phyloP scores from a whole-genome alignment of 768 basidiomycete genomes.

The Pisolithus orientalis region DNA sequence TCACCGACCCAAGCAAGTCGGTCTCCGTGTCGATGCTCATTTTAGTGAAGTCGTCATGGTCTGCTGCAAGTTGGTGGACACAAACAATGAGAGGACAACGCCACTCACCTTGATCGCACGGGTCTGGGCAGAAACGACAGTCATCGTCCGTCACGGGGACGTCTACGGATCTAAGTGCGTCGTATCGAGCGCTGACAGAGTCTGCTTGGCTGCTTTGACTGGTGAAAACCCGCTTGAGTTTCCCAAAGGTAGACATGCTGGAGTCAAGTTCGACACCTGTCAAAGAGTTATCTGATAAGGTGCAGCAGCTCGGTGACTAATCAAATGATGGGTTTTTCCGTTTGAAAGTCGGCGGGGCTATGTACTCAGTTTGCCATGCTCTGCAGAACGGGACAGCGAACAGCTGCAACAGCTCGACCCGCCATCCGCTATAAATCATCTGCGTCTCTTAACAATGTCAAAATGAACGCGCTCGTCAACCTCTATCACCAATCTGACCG shows the following conservation, averaged over 20 bases:
- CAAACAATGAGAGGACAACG: conserved; percentile 22
- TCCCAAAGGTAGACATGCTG: background rate
- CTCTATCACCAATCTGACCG: conserved; percentile 72
- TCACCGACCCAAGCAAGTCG: conserved; percentile 80
- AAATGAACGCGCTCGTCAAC: conserved; percentile 66
- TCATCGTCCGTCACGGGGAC: conserved; percentile 64
- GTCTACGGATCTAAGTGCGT: conserved; percentile 47
- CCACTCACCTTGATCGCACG: conserved; percentile 61
- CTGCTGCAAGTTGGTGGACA: conserved; percentile 30
- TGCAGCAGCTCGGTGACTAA: no score
- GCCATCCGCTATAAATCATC: conserved; percentile 16
- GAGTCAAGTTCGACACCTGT: no score
- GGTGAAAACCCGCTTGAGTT: background rate
- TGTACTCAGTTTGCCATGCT: no score
- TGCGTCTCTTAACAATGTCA: conserved; percentile 21
- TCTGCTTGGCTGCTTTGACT: conserved; percentile 17
- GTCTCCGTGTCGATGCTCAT: conserved; percentile 77
- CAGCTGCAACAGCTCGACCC: background rate
- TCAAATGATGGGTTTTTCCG: no score
- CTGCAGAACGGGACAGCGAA: background rate
- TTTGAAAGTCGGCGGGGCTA: no score
- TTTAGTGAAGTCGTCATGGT: conserved; percentile 69
- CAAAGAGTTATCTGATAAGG: no score
- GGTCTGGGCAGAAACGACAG: conserved; percentile 71
- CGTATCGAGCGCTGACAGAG: conserved; percentile 32